A percentile compares a stretch with the other conserved stretches of the same genome.
Conservation (phyloP, 1,139 yeast genomes). For the Yamadazyma diospyri region DNA sequence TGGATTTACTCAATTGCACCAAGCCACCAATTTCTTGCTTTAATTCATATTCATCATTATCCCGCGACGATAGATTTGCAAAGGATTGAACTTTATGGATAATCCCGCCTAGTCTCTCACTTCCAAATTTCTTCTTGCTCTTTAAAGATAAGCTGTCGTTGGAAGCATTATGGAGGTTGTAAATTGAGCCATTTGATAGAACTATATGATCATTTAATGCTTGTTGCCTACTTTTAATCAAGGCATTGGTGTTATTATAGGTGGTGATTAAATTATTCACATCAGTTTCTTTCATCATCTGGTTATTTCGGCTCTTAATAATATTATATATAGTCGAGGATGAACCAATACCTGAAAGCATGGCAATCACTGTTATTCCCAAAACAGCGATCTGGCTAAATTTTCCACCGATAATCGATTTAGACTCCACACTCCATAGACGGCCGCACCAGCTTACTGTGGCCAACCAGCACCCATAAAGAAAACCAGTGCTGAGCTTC, state of each 20-base stretch:
- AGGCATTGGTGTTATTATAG: constrained; percentile 36
- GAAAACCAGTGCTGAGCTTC: constrained; percentile 12
- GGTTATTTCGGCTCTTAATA: constrained; percentile 4
- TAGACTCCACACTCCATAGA: constrained; percentile 6
- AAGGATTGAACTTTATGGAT: constrained; percentile 43
- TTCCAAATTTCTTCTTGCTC: neutral
- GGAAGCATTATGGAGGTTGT: constrained; percentile 15
- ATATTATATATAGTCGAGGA: constrained; percentile 53
- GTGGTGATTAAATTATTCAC: constrained; percentile 32
- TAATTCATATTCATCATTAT: constrained; percentile 28
- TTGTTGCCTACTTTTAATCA: constrained; percentile 29
- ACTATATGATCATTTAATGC: constrained; percentile 27
- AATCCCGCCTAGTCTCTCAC: constrained; percentile 21
- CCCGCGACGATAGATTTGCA: constrained; percentile 26
- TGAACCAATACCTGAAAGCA: constrained; percentile 72
- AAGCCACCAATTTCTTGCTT: constrained; percentile 35
- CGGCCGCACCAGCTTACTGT: constrained; percentile 34
- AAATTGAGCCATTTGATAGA: constrained; percentile 25
- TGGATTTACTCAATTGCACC: constrained; percentile 20
- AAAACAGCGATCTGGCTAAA: constrained; percentile 63
- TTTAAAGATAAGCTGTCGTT: constrained; percentile 1
- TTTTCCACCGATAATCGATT: constrained; percentile 35
- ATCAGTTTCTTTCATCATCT: constrained; percentile 17
- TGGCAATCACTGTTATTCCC: constrained; percentile 71
- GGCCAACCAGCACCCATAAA: constrained; percentile 29